Conservation (phyloP, 768 basidiomycete genomes). For the Tephrocybe rancida region DNA sequence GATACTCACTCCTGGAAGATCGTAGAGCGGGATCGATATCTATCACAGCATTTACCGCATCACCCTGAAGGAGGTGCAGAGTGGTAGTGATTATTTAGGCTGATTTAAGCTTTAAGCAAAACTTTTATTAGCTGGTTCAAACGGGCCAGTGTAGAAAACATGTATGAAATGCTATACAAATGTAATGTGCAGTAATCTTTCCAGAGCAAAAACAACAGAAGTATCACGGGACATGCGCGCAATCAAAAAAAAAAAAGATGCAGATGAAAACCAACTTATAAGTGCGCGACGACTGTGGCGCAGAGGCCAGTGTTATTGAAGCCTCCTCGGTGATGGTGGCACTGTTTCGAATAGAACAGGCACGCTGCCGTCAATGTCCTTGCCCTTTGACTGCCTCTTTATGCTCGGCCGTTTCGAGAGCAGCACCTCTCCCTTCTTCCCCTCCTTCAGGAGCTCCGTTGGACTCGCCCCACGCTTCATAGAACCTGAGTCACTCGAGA, state of each 20-base stretch:
- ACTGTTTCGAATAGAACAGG: slow-evolving; percentile 2
- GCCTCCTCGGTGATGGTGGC: slow-evolving; percentile 11
- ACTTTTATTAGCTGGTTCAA: not conserved
- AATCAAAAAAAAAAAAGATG: not conserved
- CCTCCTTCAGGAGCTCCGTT: slow-evolving; percentile 67
- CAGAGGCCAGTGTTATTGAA: slow-evolving; percentile 5
- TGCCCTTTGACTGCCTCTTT: slow-evolving; percentile 41
- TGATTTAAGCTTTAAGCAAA: not conserved
- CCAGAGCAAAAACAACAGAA: too few relatives aligned
- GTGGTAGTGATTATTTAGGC: not conserved
- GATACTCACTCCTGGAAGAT: not conserved
- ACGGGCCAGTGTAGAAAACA: not conserved
- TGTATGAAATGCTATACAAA: not conserved
- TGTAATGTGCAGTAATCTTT: not conserved
- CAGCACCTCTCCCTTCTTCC: slow-evolving; percentile 54
- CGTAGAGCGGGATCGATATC: not conserved
- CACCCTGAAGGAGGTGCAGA: not conserved
- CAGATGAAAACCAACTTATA: not conserved
- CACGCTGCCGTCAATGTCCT: not conserved
- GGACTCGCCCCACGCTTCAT: slow-evolving; percentile 74
- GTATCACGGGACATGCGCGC: not conserved
- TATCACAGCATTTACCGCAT: not conserved
- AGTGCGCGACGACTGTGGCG: not conserved
- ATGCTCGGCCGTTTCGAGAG: slow-evolving; percentile 70
- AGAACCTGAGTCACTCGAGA: slow-evolving; percentile 14